These are phyloP conservation scores for Aspergillus persii DNA, from an alignment of 2,329 filamentous ascomycete species.

Conservation along the genomic window DNA sequence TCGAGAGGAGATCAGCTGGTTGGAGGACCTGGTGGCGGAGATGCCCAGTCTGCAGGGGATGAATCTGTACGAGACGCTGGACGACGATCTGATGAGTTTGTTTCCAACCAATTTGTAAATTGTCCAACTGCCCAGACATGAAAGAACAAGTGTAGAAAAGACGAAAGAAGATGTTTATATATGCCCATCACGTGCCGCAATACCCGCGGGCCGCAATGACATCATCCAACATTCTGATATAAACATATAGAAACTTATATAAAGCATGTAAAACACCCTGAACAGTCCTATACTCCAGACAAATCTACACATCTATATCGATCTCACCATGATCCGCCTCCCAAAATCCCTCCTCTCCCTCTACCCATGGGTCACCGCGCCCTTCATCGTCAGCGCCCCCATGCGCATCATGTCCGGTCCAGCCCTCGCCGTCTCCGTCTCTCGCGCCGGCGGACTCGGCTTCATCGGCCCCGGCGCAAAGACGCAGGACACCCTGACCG, in stretches of 20 bases:
- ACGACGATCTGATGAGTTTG: slow-evolving; percentile 21
- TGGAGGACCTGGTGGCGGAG: slow-evolving; percentile 42
- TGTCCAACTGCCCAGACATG: too few species aligned
- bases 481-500: slow-evolving; percentile 27
- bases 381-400: slow-evolving; percentile 63
- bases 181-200: too few species aligned
- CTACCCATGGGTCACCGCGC: slow-evolving; percentile 61
- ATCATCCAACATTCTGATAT: too few species aligned
- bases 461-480: slow-evolving; percentile 59
- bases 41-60: slow-evolving; percentile 40
- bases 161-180: too few species aligned
- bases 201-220: too few species aligned
- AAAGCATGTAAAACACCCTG: too few species aligned
- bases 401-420: slow-evolving; percentile 66
- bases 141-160: too few species aligned
- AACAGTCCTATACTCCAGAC: background rate
- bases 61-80: slow-evolving; percentile 32
- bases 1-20: slow-evolving; percentile 36
- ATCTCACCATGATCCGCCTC: background rate
- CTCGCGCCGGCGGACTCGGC: slow-evolving; percentile 53
- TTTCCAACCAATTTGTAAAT: background rate
- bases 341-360: background rate
- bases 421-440: slow-evolving; percentile 61
- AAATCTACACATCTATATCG: too few species aligned
- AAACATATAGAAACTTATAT: too few species aligned